phyloP scores from a whole-genome alignment of 441 rosid species.

The Gossypium lobatum region DNA sequence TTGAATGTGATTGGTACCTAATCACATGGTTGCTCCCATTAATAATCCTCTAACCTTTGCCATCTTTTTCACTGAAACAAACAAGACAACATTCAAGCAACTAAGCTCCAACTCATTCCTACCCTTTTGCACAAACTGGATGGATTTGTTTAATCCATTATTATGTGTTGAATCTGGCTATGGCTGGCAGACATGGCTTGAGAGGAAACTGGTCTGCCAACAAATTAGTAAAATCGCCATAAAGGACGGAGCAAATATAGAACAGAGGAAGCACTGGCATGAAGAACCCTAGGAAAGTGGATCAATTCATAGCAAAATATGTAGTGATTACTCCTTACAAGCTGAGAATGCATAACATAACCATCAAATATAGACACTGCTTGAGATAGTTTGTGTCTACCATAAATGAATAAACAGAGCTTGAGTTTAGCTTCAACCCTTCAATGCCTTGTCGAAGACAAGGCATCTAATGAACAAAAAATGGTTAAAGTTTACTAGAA shows the following conservation, averaged over 20 bases:
- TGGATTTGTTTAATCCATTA: too few species aligned
- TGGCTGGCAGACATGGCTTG: too few species aligned
- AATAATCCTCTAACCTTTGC: too few species aligned
- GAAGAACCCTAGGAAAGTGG: not conserved
- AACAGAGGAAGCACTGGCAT: not conserved
- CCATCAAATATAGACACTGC: not conserved
- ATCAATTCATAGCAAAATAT: not conserved
- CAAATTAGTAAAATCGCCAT: not conserved
- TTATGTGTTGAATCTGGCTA: too few species aligned
- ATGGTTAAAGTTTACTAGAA: constrained; percentile 4
- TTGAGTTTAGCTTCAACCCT: constrained; percentile 1
- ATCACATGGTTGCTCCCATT: too few species aligned
- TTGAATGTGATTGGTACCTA: too few species aligned
- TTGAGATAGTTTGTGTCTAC: not conserved
- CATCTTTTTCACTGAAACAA: too few species aligned
- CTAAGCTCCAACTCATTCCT: too few species aligned
- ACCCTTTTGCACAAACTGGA: too few species aligned
- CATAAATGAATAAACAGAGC: not conserved
- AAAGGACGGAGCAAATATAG: not conserved
- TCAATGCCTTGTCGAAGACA: not conserved
- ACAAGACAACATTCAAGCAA: too few species aligned
- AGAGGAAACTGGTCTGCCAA: too few species aligned
- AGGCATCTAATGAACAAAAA: constrained; percentile 9
- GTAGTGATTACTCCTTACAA: not conserved
- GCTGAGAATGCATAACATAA: not conserved